phyloP scores from a whole-genome alignment of 73 alveolate genomes.

The Breviolum minutum region DNA sequence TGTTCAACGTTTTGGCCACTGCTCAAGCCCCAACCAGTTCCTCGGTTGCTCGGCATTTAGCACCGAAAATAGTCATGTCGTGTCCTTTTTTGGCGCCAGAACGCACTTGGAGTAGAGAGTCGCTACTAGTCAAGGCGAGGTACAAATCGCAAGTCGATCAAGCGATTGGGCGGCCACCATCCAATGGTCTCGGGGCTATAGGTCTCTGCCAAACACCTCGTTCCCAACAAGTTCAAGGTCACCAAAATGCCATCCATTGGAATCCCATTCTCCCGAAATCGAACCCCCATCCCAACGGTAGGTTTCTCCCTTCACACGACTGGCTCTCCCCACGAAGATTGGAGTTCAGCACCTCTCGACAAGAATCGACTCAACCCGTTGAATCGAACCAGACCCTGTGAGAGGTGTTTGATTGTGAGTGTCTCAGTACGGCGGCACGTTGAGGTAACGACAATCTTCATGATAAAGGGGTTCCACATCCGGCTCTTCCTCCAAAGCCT shows the following conservation, averaged over 20 bases:
- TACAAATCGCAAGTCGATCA: slow-evolving; percentile 60
- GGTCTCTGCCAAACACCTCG: slow-evolving; percentile 76
- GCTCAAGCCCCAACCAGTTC: too few species aligned
- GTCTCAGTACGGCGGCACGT: background rate
- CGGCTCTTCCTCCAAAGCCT: slow-evolving; percentile 58
- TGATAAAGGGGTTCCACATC: slow-evolving; percentile 69
- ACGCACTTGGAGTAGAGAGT: too few species aligned
- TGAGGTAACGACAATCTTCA: slow-evolving; percentile 46
- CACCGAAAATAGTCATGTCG: too few species aligned
- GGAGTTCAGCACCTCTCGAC: background rate
- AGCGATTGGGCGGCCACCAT: slow-evolving; percentile 94
- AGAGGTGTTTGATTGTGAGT: background rate
- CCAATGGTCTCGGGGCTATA: slow-evolving; percentile 81
- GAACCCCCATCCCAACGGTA: background rate
- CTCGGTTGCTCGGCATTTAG: too few species aligned
- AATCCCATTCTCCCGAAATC: background rate
- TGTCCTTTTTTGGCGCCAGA: too few species aligned
- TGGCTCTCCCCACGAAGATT: background rate
- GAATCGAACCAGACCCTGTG: background rate
- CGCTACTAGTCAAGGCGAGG: background rate
- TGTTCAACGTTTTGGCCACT: too few species aligned
- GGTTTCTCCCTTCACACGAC: background rate
- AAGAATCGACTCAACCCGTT: background rate
- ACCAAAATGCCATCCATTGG: too few species aligned
- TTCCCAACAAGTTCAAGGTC: too few species aligned